phyloP scores from a whole-genome alignment of 176 grass and related monocot genomes.

The Melocanna baccifera region DNA sequence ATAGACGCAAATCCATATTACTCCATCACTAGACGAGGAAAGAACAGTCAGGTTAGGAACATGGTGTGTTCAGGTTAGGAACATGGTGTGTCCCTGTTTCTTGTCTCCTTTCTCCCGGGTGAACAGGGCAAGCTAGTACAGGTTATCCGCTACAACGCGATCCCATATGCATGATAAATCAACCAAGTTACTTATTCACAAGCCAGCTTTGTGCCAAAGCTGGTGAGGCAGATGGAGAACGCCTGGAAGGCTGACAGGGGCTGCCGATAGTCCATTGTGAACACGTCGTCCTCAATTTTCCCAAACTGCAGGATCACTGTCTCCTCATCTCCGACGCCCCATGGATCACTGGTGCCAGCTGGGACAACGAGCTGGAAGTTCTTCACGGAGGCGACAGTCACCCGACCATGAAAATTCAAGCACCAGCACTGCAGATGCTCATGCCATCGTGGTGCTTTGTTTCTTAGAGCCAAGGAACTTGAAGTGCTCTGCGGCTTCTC shows the following conservation, averaged over 20 bases:
- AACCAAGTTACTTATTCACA: slow-evolving; percentile 62
- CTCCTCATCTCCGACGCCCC: slow-evolving; percentile 62
- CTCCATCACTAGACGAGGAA: slow-evolving; percentile 24
- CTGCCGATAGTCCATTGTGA: slow-evolving; percentile 94
- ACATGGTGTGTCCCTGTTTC: background rate
- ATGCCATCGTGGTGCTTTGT: slow-evolving; percentile 92
- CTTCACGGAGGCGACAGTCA: slow-evolving; percentile 86
- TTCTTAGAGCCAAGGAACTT: slow-evolving; percentile 54
- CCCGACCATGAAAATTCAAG: slow-evolving; percentile 88
- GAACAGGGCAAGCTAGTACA: slow-evolving; percentile 16
- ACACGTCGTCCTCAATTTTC: slow-evolving; percentile 72
- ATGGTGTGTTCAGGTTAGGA: background rate
- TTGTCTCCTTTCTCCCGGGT: background rate
- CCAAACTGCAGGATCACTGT: slow-evolving; percentile 91
- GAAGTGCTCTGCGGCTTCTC: slow-evolving; percentile 11
- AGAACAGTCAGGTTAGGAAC: background rate
- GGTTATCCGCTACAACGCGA: background rate
- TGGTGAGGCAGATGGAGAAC: slow-evolving; percentile 89
- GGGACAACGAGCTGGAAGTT: slow-evolving; percentile 86
- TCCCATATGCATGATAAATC: slow-evolving; percentile 6
- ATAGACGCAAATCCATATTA: slow-evolving; percentile 21
- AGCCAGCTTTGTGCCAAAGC: slow-evolving; percentile 94
- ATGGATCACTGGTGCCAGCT: slow-evolving; percentile 21
- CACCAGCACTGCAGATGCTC: slow-evolving; percentile 97
- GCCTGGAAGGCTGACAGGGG: slow-evolving; percentile 94